Evolutionary conservation across 1,139 yeast species (phyloP), one percentile per base, ranked within the genome.

Genomic region (Pneumocystis sp.): DNA sequence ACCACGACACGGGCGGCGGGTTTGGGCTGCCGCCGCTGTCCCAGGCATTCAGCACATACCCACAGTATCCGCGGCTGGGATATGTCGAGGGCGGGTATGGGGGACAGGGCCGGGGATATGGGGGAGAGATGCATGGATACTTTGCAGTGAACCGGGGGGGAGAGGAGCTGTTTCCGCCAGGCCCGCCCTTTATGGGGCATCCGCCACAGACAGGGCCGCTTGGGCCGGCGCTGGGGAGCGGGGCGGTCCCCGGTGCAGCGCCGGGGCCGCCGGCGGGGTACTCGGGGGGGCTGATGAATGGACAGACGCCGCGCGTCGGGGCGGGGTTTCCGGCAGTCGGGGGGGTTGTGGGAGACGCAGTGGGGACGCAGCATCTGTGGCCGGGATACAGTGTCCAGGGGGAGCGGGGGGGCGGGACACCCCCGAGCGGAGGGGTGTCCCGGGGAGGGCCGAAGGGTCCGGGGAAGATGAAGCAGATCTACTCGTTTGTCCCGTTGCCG

Each of bases 401-500:
- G 10, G 34, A 50, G 57, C 12, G 8, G 57, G 34, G 1, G 57
- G 25, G 5, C 57, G 57, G 8, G n/a, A n/a, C n/a, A n/a, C n/a
- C n/a, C n/a, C n/a, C n/a, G n/a, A n/a, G n/a, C n/a, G n/a, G n/a
- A n/a, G n/a, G n/a, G n/a, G n/a, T n/a, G n/a, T n/a, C n/a, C n/a
- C n/a, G n/a, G 8, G 57, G 34, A 3, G 57, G 25, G 5, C 57
- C 34, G 8, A 50, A 50, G 21, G 34, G 34, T 1, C 34, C 29
- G n/a, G 12, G 2, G 3, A 50, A 50, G 25, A n/a, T 50, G 34
- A 65, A 60, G 40, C 70, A 73, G 2, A 72, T 71, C 6, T 72
- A 71, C 63, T 69, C 73, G 37, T 73, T 73, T 67, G 74, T 73
- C 31, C 71, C 73, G 3, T 64, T 73, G 39, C 73, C 74, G 6